Evolutionary conservation across 139 green algal species (phyloP).

Genomic region (Dunaliella primolecta): DNA sequence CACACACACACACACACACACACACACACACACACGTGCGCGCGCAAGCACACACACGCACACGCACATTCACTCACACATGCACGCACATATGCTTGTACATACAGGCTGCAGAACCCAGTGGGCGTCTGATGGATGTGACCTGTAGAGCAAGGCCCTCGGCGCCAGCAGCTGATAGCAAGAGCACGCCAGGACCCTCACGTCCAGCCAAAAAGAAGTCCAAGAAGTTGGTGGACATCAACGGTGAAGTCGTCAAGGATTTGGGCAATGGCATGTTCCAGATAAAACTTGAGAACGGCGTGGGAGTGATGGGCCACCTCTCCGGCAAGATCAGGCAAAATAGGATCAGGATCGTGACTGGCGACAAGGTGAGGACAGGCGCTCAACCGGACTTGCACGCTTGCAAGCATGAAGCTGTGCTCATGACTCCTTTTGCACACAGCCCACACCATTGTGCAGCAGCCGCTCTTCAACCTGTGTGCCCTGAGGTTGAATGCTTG

Average conservation of each 20-base stretch:
- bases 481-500: too few species aligned
- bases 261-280: constrained; percentile 53
- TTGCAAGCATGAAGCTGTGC: too few species aligned
- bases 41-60: neutral
- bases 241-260: constrained; percentile 42
- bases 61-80: neutral
- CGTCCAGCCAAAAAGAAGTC: constrained; percentile 32
- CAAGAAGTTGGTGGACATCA: constrained; percentile 47
- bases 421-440: too few species aligned
- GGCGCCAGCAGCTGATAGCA: neutral
- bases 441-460: too few species aligned
- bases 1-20: constrained; percentile 13
- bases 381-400: too few species aligned
- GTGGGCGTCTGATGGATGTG: neutral
- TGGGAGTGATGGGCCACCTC: constrained; percentile 61
- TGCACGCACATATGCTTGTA: neutral
- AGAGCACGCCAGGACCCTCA: neutral
- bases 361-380: constrained; percentile 42
- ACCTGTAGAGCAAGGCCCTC: neutral
- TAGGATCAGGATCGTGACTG: constrained; percentile 67
- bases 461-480: too few species aligned
- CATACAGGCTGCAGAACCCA: neutral
- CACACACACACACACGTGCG: constrained; percentile 1
- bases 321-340: constrained; percentile 72
- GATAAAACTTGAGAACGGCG: constrained; percentile 64